phyloP scores from a whole-genome alignment of 2,329 filamentous ascomycete genomes.

The Colletotrichum orbiculare region DNA sequence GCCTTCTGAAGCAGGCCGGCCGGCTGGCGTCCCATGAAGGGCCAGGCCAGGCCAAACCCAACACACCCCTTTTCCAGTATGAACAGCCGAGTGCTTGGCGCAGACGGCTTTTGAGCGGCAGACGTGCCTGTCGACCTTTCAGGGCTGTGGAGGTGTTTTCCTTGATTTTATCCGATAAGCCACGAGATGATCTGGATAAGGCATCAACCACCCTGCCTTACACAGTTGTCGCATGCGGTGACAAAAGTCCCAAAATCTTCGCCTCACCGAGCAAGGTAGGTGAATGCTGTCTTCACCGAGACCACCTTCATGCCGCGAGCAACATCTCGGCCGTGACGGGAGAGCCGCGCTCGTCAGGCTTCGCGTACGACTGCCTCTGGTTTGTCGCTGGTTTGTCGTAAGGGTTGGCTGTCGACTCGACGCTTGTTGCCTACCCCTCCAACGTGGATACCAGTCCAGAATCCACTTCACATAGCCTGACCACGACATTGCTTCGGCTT shows the following conservation, averaged over 20 bases:
- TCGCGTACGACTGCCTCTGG: too few species aligned
- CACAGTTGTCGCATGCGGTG: neutral
- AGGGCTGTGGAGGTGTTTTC: neutral
- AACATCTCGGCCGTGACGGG: neutral
- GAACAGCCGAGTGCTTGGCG: too few species aligned
- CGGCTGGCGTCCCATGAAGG: too few species aligned
- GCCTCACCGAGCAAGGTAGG: conserved; percentile 4
- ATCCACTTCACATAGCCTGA: neutral
- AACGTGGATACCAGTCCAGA: conserved; percentile 3
- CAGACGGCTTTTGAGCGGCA: too few species aligned
- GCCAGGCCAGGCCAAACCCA: too few species aligned
- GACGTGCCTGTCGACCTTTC: too few species aligned
- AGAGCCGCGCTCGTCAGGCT: too few species aligned
- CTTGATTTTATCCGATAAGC: conserved; percentile 9
- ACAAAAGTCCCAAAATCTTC: conserved; percentile 18
- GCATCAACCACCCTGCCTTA: neutral
- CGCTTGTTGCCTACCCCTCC: conserved; percentile 5
- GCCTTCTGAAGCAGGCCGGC: too few species aligned
- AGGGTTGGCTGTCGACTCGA: neutral
- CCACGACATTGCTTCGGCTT: too few species aligned
- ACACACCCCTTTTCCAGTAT: too few species aligned
- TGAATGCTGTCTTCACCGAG: neutral
- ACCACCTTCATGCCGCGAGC: conserved; percentile 7
- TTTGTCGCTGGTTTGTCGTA: too few species aligned
- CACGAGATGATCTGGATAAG: too few species aligned